These are phyloP conservation scores for Pestalotiopsis sp. DNA, from an alignment of 2,329 filamentous ascomycete species.

Conservation along the genomic window DNA sequence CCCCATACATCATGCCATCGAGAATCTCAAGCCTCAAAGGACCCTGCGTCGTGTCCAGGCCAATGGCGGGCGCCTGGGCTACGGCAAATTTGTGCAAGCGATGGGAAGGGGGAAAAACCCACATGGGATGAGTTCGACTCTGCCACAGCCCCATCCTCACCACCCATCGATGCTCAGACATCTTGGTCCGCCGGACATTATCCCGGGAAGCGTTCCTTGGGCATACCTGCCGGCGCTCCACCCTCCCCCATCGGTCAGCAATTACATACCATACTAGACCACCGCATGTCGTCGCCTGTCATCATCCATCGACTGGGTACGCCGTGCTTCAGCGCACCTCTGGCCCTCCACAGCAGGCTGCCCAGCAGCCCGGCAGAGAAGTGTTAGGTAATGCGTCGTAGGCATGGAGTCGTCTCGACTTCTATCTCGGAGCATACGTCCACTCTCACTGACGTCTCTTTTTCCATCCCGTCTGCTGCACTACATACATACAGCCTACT, in stretches of 20 bases:
- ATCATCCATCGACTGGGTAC: neutral
- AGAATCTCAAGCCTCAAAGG: slow-evolving; percentile 8
- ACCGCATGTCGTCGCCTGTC: slow-evolving; percentile 1
- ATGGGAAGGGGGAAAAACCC: neutral
- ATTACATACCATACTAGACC: neutral
- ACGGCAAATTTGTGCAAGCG: slow-evolving; percentile 10
- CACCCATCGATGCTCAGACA: slow-evolving; percentile 1
- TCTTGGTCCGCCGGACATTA: slow-evolving; percentile 2
- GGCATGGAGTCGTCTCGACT: neutral
- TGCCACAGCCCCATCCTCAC: slow-evolving; percentile 13
- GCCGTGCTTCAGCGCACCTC: neutral
- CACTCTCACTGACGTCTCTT: too few species aligned
- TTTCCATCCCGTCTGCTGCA: neutral
- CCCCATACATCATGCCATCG: slow-evolving; percentile 15
- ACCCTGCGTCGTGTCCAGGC: slow-evolving; percentile 4
- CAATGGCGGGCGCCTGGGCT: neutral
- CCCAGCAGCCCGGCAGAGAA: neutral
- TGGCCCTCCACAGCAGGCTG: neutral
- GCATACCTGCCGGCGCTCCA: neutral
- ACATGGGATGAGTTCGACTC: slow-evolving; percentile 1
- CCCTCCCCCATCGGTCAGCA: slow-evolving; percentile 12
- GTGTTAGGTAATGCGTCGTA: neutral
- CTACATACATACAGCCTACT: neutral
- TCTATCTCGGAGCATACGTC: too few species aligned
- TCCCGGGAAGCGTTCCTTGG: slow-evolving; percentile 1